These are phyloP conservation scores for Pseudoneurospora amorphoporcata DNA, from an alignment of 495 filamentous ascomycete genomes.

Conservation along the genomic window DNA sequence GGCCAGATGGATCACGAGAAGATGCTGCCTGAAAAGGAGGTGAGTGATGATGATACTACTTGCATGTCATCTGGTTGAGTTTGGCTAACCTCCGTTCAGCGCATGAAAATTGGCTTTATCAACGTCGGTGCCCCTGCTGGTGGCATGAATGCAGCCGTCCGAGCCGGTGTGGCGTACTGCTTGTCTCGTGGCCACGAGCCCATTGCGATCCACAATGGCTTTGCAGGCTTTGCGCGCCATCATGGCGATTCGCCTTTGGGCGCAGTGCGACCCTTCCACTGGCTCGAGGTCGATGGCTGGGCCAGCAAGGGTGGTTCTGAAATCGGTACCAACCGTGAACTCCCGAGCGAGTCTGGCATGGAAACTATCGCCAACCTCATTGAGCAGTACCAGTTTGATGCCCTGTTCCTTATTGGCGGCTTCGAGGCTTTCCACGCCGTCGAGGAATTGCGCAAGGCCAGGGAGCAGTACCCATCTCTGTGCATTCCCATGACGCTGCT, in stretches of 20 bases:
- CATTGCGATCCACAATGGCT: slow-evolving; percentile 90
- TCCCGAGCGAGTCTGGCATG: slow-evolving; percentile 76
- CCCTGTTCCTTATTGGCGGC: slow-evolving; percentile 84
- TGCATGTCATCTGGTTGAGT: neutral
- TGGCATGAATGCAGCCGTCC: slow-evolving; percentile 95
- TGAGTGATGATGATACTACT: slow-evolving; percentile 23
- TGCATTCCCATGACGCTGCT: slow-evolving; percentile 88
- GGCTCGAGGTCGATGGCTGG: slow-evolving; percentile 94
- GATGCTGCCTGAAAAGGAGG: slow-evolving; percentile 61
- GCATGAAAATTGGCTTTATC: slow-evolving; percentile 88
- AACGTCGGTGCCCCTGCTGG: slow-evolving; percentile 98
- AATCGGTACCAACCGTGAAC: slow-evolving; percentile 92
- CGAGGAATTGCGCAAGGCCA: slow-evolving; percentile 70
- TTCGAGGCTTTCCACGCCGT: slow-evolving; percentile 96
- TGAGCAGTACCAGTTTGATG: slow-evolving; percentile 78
- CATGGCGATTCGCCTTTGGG: slow-evolving; percentile 67
- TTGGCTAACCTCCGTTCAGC: slow-evolving; percentile 36
- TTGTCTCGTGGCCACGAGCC: slow-evolving; percentile 86
- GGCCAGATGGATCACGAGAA: slow-evolving; percentile 34
- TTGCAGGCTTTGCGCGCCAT: slow-evolving; percentile 88
- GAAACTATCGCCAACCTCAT: slow-evolving; percentile 77
- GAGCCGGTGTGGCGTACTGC: slow-evolving; percentile 93
- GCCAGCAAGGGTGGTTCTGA: slow-evolving; percentile 93
- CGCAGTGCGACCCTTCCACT: slow-evolving; percentile 72
- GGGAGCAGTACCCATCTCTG: slow-evolving; percentile 68